Evolutionary conservation across 371 early-diverging fungal genomes (phyloP).

Genomic region (Saksenaea oblongispora): DNA sequence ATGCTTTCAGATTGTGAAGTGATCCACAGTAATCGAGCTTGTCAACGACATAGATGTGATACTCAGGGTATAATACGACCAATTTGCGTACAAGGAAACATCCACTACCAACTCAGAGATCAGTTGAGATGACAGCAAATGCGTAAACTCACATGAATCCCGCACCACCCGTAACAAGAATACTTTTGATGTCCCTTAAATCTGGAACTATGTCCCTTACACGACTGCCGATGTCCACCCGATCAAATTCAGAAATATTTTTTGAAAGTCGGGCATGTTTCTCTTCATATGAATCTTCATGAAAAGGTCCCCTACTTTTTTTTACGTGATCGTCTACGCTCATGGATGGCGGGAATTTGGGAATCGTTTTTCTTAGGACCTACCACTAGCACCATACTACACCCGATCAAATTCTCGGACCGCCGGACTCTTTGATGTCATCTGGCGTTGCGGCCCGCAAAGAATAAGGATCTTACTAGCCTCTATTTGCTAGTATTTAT

Average conservation of each 20-base stretch:
- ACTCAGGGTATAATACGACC: conserved; percentile 70
- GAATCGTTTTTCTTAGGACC: no score
- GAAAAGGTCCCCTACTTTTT: not conserved
- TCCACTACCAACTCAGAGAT: conserved; percentile 34
- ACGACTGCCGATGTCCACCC: conserved; percentile 48
- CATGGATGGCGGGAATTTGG: not conserved
- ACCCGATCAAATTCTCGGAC: no score
- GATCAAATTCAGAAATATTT: conserved; percentile 39
- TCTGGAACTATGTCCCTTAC: conserved; percentile 30
- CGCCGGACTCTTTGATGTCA: no score
- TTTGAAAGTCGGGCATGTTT: conserved; percentile 30
- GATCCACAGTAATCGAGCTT: conserved; percentile 86
- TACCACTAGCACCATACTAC: no score
- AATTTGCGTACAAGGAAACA: conserved; percentile 65
- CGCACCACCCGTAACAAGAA: conserved; percentile 87
- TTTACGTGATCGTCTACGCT: not conserved
- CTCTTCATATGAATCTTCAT: conserved; percentile 4
- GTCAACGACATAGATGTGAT: conserved; percentile 73
- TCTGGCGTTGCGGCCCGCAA: no score
- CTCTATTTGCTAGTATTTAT: no score
- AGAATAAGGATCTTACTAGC: no score
- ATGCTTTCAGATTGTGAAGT: conserved; percentile 58
- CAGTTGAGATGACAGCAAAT: not conserved
- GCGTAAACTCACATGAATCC: conserved; percentile 77
- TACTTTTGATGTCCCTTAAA: conserved; percentile 45